These are phyloP conservation scores for Thalia dealbata DNA, from an alignment of 176 grass and related monocot species.

Conservation along the genomic window DNA sequence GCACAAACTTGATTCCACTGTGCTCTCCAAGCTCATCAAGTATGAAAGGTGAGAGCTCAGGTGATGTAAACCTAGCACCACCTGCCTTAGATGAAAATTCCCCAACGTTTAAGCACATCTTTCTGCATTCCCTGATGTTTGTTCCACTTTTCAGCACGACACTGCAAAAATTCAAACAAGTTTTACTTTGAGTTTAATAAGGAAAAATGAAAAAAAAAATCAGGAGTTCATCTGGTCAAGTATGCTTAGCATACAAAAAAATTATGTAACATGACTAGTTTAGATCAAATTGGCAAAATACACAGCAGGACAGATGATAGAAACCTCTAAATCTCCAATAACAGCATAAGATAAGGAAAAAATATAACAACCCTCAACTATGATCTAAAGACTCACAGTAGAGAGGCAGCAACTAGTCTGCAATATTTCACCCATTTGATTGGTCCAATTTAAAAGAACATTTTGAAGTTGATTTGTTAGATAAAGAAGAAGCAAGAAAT, in stretches of 20 bases:
- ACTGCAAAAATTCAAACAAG: background rate
- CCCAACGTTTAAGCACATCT: slow-evolving; percentile 70
- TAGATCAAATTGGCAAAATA: too few species aligned
- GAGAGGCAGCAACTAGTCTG: background rate
- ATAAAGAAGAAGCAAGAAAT: background rate
- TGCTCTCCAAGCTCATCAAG: slow-evolving; percentile 31
- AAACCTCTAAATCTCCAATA: background rate
- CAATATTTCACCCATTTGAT: too few species aligned
- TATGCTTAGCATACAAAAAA: too few species aligned
- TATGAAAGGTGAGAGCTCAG: slow-evolving; percentile 12
- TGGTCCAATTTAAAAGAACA: background rate
- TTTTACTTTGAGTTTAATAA: background rate
- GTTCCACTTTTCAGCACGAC: background rate
- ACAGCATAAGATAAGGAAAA: background rate
- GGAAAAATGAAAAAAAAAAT: background rate
- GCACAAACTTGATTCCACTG: slow-evolving; percentile 10
- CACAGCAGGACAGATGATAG: background rate
- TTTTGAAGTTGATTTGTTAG: background rate
- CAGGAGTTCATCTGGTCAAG: background rate
- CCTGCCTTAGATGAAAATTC: slow-evolving; percentile 23
- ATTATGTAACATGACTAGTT: too few species aligned
- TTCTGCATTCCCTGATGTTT: slow-evolving; percentile 76
- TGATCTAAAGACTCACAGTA: background rate
- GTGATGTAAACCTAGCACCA: slow-evolving; percentile 16
- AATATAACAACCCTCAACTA: background rate